phyloP scores from a whole-genome alignment of 139 green algal species.

The Limnomonas spitsbergensis region DNA sequence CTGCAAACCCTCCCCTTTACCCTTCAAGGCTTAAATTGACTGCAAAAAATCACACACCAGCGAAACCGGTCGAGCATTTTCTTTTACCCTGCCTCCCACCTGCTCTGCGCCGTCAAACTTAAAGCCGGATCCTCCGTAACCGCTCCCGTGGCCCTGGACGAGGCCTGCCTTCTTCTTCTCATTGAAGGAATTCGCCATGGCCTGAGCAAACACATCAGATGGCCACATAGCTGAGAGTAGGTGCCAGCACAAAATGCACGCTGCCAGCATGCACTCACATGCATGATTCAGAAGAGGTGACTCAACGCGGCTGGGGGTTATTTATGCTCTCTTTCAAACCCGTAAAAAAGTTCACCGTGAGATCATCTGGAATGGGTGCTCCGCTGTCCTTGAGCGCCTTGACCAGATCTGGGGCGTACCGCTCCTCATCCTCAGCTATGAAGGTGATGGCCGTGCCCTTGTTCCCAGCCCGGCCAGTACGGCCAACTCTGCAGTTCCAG shows the following conservation, averaged over 20 bases:
- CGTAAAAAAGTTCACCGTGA: constrained; percentile 11
- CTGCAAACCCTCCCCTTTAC: constrained; percentile 76
- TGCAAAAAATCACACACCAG: no score
- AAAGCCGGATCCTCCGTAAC: constrained; percentile 92
- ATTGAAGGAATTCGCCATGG: constrained; percentile 73
- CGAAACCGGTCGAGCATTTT: no score
- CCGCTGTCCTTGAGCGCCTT: constrained; percentile 83
- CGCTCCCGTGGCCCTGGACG: constrained; percentile 71
- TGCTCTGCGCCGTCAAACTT: constrained; percentile 81
- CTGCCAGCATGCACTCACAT: no score
- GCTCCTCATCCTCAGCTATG: constrained; percentile 83
- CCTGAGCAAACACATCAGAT: constrained; percentile 23
- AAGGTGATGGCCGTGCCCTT: constrained; percentile 96
- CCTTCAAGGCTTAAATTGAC: no score
- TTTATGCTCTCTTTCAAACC: no score
- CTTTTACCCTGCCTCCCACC: no score
- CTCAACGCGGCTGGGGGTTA: no score
- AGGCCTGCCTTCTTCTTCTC: constrained; percentile 76
- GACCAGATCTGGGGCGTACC: constrained; percentile 92
- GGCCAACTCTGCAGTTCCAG: constrained; percentile 64
- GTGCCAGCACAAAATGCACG: no score
- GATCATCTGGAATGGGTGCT: constrained; percentile 64
- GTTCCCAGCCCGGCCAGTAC: constrained; percentile 76
- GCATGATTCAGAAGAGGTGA: no score
- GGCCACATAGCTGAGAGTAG: neutral